These are phyloP conservation scores for Geotrichum restrictum DNA, from an alignment of 1,139 yeast species.

Conservation along the genomic window DNA sequence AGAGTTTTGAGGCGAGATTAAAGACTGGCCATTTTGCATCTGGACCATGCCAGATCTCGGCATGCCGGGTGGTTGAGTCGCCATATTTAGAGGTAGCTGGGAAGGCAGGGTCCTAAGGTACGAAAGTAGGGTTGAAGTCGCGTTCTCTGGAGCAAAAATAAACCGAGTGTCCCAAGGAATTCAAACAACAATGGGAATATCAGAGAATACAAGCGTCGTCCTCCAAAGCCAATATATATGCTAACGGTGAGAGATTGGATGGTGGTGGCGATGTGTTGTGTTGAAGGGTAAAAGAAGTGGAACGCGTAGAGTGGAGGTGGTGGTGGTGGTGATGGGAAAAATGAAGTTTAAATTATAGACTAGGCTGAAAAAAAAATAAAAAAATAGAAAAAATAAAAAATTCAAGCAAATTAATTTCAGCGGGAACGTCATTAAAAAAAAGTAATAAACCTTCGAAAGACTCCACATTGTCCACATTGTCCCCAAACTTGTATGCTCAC, in stretches of 20 bases:
- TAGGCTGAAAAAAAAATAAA: not conserved
- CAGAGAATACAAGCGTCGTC: no score
- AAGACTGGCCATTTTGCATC: conserved; percentile 7
- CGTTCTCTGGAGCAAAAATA: not conserved
- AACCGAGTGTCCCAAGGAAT: not conserved
- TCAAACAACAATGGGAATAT: no score
- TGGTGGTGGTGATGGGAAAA: not conserved
- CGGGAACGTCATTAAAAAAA: no score
- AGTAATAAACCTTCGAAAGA: no score
- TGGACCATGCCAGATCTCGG: conserved; percentile 6
- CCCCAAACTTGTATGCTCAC: no score
- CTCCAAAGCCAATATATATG: not conserved
- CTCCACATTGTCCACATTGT: no score
- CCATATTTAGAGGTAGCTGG: conserved; percentile 2
- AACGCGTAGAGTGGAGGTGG: not conserved
- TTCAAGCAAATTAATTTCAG: not conserved
- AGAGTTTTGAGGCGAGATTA: conserved; percentile 4
- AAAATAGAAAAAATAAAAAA: not conserved
- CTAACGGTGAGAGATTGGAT: not conserved
- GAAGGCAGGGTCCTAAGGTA: not conserved
- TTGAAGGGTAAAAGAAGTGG: not conserved
- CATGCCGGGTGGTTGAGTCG: conserved; percentile 2
- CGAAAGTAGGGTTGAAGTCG: not conserved
- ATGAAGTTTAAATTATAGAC: not conserved
- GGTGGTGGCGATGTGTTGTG: not conserved